Base-by-base conservation (phyloP, 2,329 filamentous ascomycete genomes). In the Sporothrix globosa region DNA sequence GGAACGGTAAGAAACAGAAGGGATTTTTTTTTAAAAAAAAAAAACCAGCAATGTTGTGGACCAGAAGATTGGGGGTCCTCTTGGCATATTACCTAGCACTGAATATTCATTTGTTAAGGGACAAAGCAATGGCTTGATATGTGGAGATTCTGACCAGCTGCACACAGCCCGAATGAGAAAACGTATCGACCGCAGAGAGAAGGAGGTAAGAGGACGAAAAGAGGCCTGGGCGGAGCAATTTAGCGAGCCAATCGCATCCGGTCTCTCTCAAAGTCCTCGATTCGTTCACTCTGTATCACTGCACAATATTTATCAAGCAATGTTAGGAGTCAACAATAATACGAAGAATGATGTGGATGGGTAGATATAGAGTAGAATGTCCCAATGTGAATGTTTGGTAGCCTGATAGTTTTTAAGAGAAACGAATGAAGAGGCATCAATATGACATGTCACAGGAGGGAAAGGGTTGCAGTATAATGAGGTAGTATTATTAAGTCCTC, bases 401-500 rank as follows among this genome's bases (percentile, higher is more conserved):
- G 14, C 7, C 5, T 24, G 17, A 11, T 19, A 19, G 21, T 34
- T 9, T 9, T 4, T n/a, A 39, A 19, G 17, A 21, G 27, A 34
- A 60, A 21, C 6, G 17, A 60, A 60, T 4, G 30, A 24, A 7
- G 58, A 39, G 24, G n/a, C 34, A 63, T 54, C 24, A 44, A 61
- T 34, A 61, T 44, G 56, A 44, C 24, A n/a, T 21, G 56, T 44
- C 56, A 60, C 24, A 14, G 53, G 13, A 41, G 56, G 56, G 34
- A 61, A 61, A 61, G 34, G 56, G 56, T 44, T 44, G 56, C 6
- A 4, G 39, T 27, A 46, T 27, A 13, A 19, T 46, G 58, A 46
- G 58, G 58, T 63, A 24, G 39, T 46, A 61, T 61, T 61, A 44
- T 44, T 61, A 61, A 17, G 21, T 61, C 56, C n/a, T 61, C 34